A percentile compares a stretch with the other conserved stretches of the same genome.
phyloP scores from a whole-genome alignment of 257 asterid species.

The Plantago ovata region DNA sequence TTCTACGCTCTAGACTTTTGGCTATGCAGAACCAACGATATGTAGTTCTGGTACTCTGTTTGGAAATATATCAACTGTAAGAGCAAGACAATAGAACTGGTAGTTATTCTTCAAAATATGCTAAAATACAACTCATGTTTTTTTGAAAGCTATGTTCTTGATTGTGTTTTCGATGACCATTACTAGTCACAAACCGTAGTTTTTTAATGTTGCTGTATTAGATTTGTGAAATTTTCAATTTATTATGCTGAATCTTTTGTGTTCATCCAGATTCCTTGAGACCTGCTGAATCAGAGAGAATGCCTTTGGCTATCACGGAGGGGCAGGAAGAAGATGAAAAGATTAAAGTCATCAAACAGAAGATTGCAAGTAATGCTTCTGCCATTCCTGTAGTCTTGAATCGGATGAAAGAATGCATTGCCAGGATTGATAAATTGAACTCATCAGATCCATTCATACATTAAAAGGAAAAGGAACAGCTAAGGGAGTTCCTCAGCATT shows the following conservation, averaged over 20 bases:
- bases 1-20: too few relatives aligned
- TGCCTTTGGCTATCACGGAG: slow-evolving; percentile 15
- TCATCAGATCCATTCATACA: slow-evolving; percentile 39
- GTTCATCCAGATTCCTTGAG: slow-evolving; percentile 28
- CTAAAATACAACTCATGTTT: background rate
- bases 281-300: slow-evolving; percentile 19
- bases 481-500: slow-evolving; percentile 18
- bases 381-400: slow-evolving; percentile 44
- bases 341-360: slow-evolving; percentile 53
- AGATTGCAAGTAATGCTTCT: slow-evolving; percentile 52
- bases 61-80: too few relatives aligned
- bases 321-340: slow-evolving; percentile 33
- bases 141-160: too few relatives aligned
- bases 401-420: slow-evolving; percentile 66
- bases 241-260: slow-evolving; percentile 1
- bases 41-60: too few relatives aligned
- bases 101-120: background rate
- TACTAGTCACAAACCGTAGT: background rate
- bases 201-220: background rate
- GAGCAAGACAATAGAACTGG: background rate
- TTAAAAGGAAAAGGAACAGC: slow-evolving; percentile 46
- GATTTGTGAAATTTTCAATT: background rate
- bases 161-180: background rate
- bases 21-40: too few relatives aligned
- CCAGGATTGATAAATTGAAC: slow-evolving; percentile 50